Base-by-base conservation (phyloP, 352 stramenopile species). In the Saprolegnia parasitica region DNA sequence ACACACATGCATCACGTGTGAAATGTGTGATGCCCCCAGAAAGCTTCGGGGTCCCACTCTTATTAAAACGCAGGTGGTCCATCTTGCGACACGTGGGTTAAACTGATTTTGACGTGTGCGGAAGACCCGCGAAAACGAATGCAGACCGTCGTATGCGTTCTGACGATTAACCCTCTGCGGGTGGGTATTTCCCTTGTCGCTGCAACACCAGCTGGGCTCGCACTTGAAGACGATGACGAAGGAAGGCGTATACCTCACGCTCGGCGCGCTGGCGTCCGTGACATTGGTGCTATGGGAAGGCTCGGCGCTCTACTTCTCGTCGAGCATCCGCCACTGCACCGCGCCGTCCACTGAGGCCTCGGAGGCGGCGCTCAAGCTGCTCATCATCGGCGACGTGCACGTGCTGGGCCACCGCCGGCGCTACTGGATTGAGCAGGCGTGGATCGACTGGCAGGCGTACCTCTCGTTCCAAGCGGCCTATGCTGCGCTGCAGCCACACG, bases 361-460 rank as follows among this genome's bases (percentile, higher is more conserved):
- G 24, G 52, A 60, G 52, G 52, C 52, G 24, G 52, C 52, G 35
- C 52, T 60, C 52, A 60, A 60, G 52, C 52, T 61, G 63, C 72
- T 93, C 29, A 73, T 91, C 6, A 74, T 91, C 60, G 84, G 78
- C 72, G 86, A 93, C 71, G 75, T 91, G 5, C 86, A 93, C 67
- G 46, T 93, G 46, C 74, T 93, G 20, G 86, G 86, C 65, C 87
- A 90, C 49, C 75, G 86, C 4, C 74, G 82, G 5, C 82, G 86
- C 18, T 77, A 73, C 20, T 76, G 70, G 62, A 70, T 87, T 26
- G 81, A 91, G 71, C 80, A 82, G 32, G 39, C 78, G 5, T 93
- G 86, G 86, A 80, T 88, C 50, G 86, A 93, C 68, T 89, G 77
- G 82, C 86, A 93, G 54, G 77, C 45, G 10, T 39, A 45, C n/a